phyloP scores from a whole-genome alignment of 2,329 filamentous ascomycete species.

The Xylogone sp. region DNA sequence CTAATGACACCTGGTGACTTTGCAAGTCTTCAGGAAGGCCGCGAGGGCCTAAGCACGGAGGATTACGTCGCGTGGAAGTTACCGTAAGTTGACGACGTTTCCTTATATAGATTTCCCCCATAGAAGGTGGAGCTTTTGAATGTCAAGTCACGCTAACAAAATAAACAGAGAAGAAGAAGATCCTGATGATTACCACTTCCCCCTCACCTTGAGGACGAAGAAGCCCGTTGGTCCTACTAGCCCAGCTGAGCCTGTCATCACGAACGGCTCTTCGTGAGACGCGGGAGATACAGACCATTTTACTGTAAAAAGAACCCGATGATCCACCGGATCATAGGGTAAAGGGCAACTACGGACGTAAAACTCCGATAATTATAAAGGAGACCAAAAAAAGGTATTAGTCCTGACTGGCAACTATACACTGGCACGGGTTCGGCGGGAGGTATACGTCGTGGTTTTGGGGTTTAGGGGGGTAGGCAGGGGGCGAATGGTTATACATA shows the following conservation, averaged over 20 bases:
- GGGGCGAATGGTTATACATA: too few relatives aligned
- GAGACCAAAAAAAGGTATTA: too few relatives aligned
- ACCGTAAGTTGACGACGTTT: slow-evolving; percentile 71
- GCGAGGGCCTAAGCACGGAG: slow-evolving; percentile 89
- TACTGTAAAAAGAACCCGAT: background rate
- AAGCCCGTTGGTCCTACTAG: slow-evolving; percentile 23
- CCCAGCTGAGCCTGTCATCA: slow-evolving; percentile 20
- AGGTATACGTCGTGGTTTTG: too few relatives aligned
- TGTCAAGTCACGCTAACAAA: too few relatives aligned
- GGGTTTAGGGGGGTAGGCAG: too few relatives aligned
- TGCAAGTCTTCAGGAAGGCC: slow-evolving; percentile 90
- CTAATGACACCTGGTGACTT: slow-evolving; percentile 99
- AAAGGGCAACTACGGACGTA: background rate
- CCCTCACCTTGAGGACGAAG: slow-evolving; percentile 58
- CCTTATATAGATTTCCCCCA: too few relatives aligned
- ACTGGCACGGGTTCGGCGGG: too few relatives aligned
- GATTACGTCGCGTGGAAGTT: slow-evolving; percentile 98
- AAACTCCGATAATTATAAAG: too few relatives aligned
- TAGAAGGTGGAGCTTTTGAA: too few relatives aligned
- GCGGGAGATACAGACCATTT: background rate
- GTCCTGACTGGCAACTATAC: too few relatives aligned
- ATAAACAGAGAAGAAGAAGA: slow-evolving; percentile 81
- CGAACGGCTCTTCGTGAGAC: slow-evolving; percentile 16
- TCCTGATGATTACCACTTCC: slow-evolving; percentile 71
- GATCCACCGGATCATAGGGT: background rate